phyloP scores from a whole-genome alignment of 148 eudicot species.

The Diospyros lotus region DNA sequence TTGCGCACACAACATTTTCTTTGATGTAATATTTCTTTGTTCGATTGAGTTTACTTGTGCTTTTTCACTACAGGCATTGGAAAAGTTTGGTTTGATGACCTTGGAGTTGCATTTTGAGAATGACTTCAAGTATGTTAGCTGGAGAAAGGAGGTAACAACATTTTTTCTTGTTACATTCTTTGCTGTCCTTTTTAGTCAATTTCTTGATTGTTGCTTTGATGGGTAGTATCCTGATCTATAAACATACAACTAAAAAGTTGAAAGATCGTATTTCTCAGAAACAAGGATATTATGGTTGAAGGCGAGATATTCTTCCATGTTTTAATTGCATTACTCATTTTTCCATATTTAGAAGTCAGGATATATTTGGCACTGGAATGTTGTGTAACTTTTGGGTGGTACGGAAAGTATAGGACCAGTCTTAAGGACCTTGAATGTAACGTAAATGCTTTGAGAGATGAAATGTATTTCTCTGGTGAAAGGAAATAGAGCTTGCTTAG shows the following conservation, averaged over 20 bases:
- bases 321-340: neutral
- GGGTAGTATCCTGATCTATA: neutral
- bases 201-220: neutral
- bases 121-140: conserved; percentile 70
- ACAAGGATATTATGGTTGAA: neutral
- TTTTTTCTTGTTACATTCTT: neutral
- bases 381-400: neutral
- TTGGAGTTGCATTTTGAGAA: conserved; percentile 38
- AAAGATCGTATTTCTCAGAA: neutral
- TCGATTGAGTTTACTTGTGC: conserved; percentile 4
- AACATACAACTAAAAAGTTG: neutral
- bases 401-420: neutral
- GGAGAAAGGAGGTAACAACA: conserved; percentile 73
- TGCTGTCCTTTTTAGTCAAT: neutral
- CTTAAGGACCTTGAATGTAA: no score
- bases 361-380: neutral
- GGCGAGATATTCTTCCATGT: neutral
- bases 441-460: no score
- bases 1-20: no score
- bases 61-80: conserved; percentile 22
- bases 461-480: no score
- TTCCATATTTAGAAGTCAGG: neutral
- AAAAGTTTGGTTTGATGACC: conserved; percentile 53
- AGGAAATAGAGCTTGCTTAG: no score
- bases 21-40: neutral